Base-by-base conservation (phyloP, 2,329 filamentous ascomycete species). In the Xylaria sp. region DNA sequence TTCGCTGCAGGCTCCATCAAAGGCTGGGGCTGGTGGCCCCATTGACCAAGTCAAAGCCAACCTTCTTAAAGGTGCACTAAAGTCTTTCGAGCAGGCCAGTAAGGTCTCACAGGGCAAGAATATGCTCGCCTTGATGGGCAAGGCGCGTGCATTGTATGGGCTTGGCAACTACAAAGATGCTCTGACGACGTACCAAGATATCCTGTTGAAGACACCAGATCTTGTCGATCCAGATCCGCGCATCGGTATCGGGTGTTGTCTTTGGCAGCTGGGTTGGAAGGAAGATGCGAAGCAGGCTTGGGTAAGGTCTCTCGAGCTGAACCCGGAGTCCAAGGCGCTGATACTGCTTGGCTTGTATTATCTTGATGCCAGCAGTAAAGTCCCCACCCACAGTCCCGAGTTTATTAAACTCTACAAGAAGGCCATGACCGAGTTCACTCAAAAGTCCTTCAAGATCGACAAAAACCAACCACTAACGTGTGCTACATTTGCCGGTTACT, bases 191-290 rank as follows among this genome's bases (percentile, higher is more conserved):
- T 99, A 98, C 78, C 96, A 99, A 81, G 91, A 93, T 67, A 93
- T 94, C 18, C 83, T 99, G 59, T 86, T 90, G 74, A 94, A 92
- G 80, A 94, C 94, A 83, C 96, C 96, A 1, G 90, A 93, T 72
- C 85, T 98, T 76, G 89, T 92, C 48, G 96, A 99, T 76, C 96
- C 96, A 0, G 96, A 99, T 79, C 97, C 96, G 73, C 89, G 97
- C 74, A 95, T 99, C 73, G 96, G 96, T 63, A 95, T 99, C 76
- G 96, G 96, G 53, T 96, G 93, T 80, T 99, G 96, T 83, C 91
- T 97, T 79, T 99, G 97, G 96, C 93, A 97, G 79, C 85, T 99
- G 32, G 94, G 94, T 12, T 94, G 93, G 83, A 97, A 97, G 79
- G 93, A 97, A 39, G 93, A 97, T 75, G 96, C 97, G 8, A 95